Base-by-base conservation (phyloP, 1,284 basidiomycete species). In the Irpex sp. region DNA sequence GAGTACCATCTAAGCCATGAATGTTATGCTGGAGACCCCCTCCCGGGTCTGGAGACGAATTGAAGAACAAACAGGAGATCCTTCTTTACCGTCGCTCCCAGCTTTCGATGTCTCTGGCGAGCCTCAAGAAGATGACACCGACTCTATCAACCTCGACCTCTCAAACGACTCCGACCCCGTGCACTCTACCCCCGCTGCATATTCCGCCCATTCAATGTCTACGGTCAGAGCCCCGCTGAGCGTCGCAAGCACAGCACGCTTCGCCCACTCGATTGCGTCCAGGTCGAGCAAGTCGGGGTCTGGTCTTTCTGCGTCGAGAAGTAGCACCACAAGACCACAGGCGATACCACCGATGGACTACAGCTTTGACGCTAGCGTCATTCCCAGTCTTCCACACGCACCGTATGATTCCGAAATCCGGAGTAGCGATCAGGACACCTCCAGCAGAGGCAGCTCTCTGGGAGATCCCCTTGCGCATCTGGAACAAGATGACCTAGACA, bases 21-120 rank as follows among this genome's bases (percentile, higher is more conserved):
- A 71, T n/a, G 70, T 68, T 4, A 69, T 74, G 56, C 79, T 89
- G 8, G 90, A 92, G 72, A 92, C 90, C 8, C 90, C 90, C 0
- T 91, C 90, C 35, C 79, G 89, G 56, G 85, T 92, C 68, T 89
- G 86, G 87, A 80, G 90, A 28, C 82, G 90, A 57, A 91, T 92
- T 54, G 82, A 91, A 71, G 85, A 80, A 14, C 87, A 90, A 66
- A 83, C 82, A 59, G 73, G 76, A 65, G 89, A 91, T 78, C 87
- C 90, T 6, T 92, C 90, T 45, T 74, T 92, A 2, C 90, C 90
- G 2, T 90, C 88, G 6, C 73, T 91, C 6, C 87, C 88, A 12
- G 77, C 67, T 1, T 84, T 88, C 67, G 88, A 91, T 49, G 82
- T 87, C 66, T 87, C 86, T 19, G 77, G 66, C 5, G 73, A 69